Conservation (phyloP, 257 asterid genomes). For the Nicotiana obtusifolia region DNA sequence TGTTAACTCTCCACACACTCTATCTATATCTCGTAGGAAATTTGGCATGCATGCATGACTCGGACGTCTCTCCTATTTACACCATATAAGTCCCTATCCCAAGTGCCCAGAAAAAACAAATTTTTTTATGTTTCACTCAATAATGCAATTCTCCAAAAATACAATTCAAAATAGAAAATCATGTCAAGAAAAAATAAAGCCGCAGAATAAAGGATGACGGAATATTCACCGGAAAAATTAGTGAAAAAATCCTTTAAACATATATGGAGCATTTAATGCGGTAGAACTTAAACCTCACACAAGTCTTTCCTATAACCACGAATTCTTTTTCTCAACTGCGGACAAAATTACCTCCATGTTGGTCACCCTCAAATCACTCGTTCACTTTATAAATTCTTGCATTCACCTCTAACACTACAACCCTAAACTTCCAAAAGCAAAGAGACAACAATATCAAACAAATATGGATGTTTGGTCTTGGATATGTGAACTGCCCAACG, state of each 20-base stretch:
- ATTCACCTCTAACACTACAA: not conserved
- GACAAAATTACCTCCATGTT: slow-evolving; percentile 47
- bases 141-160: not conserved
- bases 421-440: not conserved
- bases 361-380: slow-evolving; percentile 49
- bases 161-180: not conserved
- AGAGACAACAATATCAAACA: not conserved
- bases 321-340: slow-evolving; percentile 17
- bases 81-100: slow-evolving; percentile 4
- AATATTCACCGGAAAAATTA: not conserved
- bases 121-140: not conserved
- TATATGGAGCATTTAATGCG: slow-evolving; percentile 17
- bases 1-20: not conserved
- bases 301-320: slow-evolving; percentile 20
- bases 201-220: not conserved
- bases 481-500: slow-evolving; percentile 66
- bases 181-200: not conserved
- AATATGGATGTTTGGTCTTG: slow-evolving; percentile 85
- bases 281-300: slow-evolving; percentile 13
- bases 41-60: slow-evolving; percentile 9
- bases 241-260: not conserved
- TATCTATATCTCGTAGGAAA: not conserved
- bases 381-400: slow-evolving; percentile 30
- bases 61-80: not conserved
- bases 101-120: not conserved